A percentile compares a stretch with the other conserved stretches of the same genome.
Evolutionary conservation across 2,329 filamentous ascomycete genomes (phyloP).

Genomic region (Fusarium denticulatum): DNA sequence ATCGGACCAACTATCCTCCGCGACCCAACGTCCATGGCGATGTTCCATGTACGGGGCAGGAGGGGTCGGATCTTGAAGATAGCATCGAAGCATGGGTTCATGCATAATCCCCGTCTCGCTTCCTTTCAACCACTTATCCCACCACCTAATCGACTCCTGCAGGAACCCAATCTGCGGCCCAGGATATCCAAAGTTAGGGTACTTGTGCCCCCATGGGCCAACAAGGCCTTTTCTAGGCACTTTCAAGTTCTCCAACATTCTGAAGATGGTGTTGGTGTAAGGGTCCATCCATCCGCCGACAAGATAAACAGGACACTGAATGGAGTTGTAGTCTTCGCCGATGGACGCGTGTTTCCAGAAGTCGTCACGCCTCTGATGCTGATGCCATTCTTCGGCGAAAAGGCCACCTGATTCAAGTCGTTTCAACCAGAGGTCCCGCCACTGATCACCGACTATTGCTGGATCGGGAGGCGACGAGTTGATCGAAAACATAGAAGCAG

Average conservation of each 20-base stretch:
- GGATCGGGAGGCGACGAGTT: constrained; percentile 7
- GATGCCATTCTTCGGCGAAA: not conserved
- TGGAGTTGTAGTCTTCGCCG: not conserved
- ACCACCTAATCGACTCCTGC: not conserved
- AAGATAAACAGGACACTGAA: not conserved
- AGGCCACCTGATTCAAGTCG: not conserved
- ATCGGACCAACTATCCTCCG: not conserved
- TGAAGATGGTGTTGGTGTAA: constrained; percentile 12
- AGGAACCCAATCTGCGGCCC: constrained; percentile 1
- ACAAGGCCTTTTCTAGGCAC: constrained; percentile 8
- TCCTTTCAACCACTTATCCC: constrained; percentile 11
- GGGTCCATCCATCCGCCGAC: constrained; percentile 12
- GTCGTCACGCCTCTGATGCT: not conserved
- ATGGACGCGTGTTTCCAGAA: constrained; percentile 9
- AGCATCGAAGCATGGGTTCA: constrained; percentile 4
- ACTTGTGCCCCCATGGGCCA: constrained; percentile 3
- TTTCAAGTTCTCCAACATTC: not conserved
- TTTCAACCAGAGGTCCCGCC: not conserved
- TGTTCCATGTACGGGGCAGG: not conserved
- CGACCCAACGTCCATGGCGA: not conserved
- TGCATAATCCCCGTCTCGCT: not conserved
- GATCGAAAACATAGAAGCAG: constrained; percentile 3
- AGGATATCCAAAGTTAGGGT: constrained; percentile 2
- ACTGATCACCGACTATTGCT: not conserved
- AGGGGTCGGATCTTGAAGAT: not conserved